Evolutionary conservation across 768 basidiomycete genomes (phyloP).

Genomic region (Scleroderma citrinum): DNA sequence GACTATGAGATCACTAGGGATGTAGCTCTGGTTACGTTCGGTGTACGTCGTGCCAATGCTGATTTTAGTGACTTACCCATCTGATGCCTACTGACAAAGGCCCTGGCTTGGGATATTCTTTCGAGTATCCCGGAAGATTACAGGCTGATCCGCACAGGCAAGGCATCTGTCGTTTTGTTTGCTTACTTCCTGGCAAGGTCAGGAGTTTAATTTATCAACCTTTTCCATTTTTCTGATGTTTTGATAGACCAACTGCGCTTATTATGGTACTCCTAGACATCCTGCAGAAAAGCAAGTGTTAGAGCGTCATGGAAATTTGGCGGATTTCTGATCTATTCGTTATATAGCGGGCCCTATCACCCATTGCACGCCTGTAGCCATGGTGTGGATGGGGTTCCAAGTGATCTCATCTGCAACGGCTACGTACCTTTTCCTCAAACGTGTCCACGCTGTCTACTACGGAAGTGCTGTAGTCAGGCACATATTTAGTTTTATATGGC

Average conservation of each 20-base stretch:
- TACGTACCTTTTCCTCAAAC: conserved; percentile 26
- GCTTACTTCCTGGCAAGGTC: conserved; percentile 23
- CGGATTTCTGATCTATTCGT: neutral
- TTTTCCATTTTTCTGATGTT: conserved; percentile 3
- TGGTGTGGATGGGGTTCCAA: neutral
- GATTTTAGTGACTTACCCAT: neutral
- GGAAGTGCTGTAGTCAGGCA: conserved; percentile 7
- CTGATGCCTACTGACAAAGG: conserved; percentile 9
- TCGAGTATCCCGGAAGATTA: conserved; percentile 19
- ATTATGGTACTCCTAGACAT: conserved; percentile 7
- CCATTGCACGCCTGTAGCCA: neutral
- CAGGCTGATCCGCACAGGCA: conserved; percentile 12
- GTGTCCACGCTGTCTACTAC: conserved; percentile 25
- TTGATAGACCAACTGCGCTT: conserved; percentile 11
- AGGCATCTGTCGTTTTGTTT: conserved; percentile 11
- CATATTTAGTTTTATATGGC: conserved; percentile 22
- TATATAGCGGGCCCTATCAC: neutral
- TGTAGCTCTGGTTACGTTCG: neutral
- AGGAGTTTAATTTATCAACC: neutral
- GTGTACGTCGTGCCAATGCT: neutral
- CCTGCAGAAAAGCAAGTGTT: conserved; percentile 15
- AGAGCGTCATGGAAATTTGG: too few relatives aligned
- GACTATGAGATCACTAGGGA: neutral
- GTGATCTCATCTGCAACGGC: conserved; percentile 7
- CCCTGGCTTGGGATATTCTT: conserved; percentile 23